Conservation (phyloP, 768 basidiomycete genomes). For the Kondoa malvinella region DNA sequence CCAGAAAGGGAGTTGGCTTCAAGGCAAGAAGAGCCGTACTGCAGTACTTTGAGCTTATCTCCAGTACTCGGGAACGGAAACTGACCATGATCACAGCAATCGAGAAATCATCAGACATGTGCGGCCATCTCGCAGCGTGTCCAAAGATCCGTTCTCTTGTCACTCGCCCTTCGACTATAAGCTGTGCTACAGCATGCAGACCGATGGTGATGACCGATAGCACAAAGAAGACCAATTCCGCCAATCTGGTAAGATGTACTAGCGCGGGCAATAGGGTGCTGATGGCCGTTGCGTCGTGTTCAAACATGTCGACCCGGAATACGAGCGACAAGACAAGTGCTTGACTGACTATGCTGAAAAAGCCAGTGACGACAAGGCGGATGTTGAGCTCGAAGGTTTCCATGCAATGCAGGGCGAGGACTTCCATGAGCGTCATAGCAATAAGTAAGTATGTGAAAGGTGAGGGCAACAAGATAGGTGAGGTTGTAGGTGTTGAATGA, state of each 20-base stretch:
- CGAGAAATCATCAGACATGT: slow-evolving; percentile 1
- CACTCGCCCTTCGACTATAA: slow-evolving; percentile 3
- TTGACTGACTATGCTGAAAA: slow-evolving; percentile 6
- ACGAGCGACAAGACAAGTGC: not conserved
- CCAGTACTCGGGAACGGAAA: not conserved
- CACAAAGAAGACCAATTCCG: slow-evolving; percentile 2
- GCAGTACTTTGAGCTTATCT: not conserved
- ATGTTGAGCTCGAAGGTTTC: slow-evolving; percentile 8
- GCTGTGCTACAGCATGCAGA: slow-evolving; percentile 4
- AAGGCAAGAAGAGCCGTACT: slow-evolving; percentile 5
- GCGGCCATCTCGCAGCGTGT: not conserved
- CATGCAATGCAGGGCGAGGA: slow-evolving; percentile 1
- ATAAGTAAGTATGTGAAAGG: slow-evolving; percentile 3
- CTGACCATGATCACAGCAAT: not conserved
- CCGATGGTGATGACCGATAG: not conserved
- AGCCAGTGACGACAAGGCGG: slow-evolving; percentile 1
- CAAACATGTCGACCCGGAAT: not conserved
- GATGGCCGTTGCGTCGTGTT: not conserved
- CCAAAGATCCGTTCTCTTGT: slow-evolving; percentile 5
- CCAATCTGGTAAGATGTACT: not conserved
- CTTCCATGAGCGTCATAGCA: not conserved
- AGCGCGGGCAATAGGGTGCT: slow-evolving; percentile 2
- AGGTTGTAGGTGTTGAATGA: not conserved
- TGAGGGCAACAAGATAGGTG: slow-evolving; percentile 1
- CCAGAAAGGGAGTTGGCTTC: not conserved